Evolutionary conservation across 495 filamentous ascomycete genomes (phyloP), one percentile per base, ranked within the genome.

Genomic region (Durotheca rogersii): DNA sequence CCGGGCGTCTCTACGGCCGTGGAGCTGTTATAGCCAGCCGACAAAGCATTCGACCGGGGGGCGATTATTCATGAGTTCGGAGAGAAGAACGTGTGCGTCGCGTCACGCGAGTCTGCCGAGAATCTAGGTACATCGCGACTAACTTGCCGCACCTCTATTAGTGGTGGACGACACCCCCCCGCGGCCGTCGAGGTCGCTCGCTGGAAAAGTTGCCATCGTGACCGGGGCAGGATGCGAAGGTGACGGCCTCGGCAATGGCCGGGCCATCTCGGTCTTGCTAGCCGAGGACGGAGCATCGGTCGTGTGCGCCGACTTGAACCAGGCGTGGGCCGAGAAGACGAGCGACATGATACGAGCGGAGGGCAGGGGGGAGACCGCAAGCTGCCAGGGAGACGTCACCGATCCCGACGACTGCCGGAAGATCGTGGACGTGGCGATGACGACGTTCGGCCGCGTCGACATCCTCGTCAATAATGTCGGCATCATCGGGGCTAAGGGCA

Each of bases 391-490:
- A 7, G 76, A 84, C 42, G 76, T 81, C 10, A 80, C 77, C 0
- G 63, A 56, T 4, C 66, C 66, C n/a, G 33, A 27, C 2, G 76
- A 80, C 51, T 83, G 80, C 51, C 39, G 55, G 19, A 39, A 33
- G 20, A 71, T 69, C 12, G 72, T 81, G 0, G 41, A 68, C 0
- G 25, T 44, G 0, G 72, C 80, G 0, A 18, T 77, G 4, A 41
- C 64, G 3, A 34, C 47, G 0, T 82, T 74, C 29, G 74, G 75
- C 0, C 61, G 76, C 4, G 46, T 83, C 1, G 81, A 83, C 51
- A 81, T 83, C 35, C 60, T 81, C 1, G 58, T 81, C 14, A 82
- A 83, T 54, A 76, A 77, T 38, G 81, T 84, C 9, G 81, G 81
- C 0, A 66, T 82, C 21, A 66, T 67, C 7, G 81, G 81, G 0